phyloP scores from a whole-genome alignment of 169 alveolate species.

The Plasmodium ovale region DNA sequence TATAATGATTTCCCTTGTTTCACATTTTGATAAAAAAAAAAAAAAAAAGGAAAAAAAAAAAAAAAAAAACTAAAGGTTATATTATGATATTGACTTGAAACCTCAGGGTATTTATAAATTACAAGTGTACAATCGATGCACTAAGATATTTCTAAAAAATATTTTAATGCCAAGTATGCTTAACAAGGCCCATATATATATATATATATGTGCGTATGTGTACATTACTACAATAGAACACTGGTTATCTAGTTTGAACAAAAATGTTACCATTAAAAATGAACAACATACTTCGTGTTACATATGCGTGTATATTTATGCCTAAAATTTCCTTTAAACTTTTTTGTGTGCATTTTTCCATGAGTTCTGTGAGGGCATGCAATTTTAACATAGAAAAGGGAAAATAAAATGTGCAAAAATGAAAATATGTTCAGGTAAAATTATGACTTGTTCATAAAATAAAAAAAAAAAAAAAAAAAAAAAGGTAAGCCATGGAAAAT shows the following conservation, averaged over 20 bases:
- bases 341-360: no score
- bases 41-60: not conserved
- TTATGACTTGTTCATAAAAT: not conserved
- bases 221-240: not conserved
- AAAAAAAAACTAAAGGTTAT: not conserved
- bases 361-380: not conserved
- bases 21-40: not conserved
- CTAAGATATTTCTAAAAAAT: slow-evolving; percentile 6
- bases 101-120: slow-evolving; percentile 1
- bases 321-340: not conserved
- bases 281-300: not conserved
- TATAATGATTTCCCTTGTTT: no score
- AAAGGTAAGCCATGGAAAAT: no score
- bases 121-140: not conserved
- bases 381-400: not conserved
- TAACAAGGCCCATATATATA: not conserved
- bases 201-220: not conserved
- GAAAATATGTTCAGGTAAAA: not conserved
- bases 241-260: not conserved
- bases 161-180: not conserved
- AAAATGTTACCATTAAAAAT: not conserved
- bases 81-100: slow-evolving; percentile 11
- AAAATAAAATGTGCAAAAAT: no score
- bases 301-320: not conserved
- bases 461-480: not conserved